Evolutionary conservation across 2,329 filamentous ascomycete species (phyloP).

Genomic region (Trichoderma brevicompactum): DNA sequence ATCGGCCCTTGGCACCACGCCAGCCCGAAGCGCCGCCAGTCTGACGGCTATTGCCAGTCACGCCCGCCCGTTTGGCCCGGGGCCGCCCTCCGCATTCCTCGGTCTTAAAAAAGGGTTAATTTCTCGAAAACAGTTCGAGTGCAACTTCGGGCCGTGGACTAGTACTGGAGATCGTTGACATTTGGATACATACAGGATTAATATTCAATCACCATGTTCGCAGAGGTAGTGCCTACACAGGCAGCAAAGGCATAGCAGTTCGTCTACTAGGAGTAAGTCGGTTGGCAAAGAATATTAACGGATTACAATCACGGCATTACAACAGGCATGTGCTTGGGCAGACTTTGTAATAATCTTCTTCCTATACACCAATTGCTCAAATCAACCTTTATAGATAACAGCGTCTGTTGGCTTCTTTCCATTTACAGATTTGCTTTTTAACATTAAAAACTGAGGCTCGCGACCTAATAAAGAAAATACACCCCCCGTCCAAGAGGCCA

Average conservation of each 20-base stretch:
- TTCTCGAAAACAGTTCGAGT: no score
- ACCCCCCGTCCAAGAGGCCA: slow-evolving; percentile 40
- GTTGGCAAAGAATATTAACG: background rate
- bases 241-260: no score
- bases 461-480: slow-evolving; percentile 48
- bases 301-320: background rate
- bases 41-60: slow-evolving; percentile 18
- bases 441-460: slow-evolving; percentile 46
- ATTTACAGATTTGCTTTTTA: slow-evolving; percentile 43
- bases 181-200: no score
- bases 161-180: no score
- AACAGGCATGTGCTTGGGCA: background rate
- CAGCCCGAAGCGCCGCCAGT: slow-evolving; percentile 1
- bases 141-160: no score
- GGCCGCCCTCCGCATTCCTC: slow-evolving; percentile 19
- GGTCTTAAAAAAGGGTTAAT: background rate
- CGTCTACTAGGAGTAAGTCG: background rate
- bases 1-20: slow-evolving; percentile 26
- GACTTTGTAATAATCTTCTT: background rate
- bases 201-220: no score
- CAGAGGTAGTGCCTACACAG: no score
- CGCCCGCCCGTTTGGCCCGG: slow-evolving; percentile 6
- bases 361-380: slow-evolving; percentile 17
- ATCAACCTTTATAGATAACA: slow-evolving; percentile 29
- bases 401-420: slow-evolving; percentile 30